Percentiles rank a stretch among this genome's conserved stretches.
Evolutionary conservation across 2,329 filamentous ascomycete genomes (phyloP).

Genomic region (Cercospora nicotianae): DNA sequence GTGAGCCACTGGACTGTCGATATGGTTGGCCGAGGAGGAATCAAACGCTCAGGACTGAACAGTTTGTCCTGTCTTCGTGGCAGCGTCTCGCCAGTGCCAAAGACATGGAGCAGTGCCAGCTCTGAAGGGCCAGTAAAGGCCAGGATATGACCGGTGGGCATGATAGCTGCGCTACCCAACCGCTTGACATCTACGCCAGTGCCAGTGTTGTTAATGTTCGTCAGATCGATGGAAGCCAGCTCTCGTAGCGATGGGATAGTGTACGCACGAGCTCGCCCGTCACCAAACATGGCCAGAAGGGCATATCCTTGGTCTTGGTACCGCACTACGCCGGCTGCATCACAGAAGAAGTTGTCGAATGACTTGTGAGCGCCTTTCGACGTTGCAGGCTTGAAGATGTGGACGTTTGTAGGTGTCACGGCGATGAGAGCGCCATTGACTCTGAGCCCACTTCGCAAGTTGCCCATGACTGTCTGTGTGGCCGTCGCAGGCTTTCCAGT

Average conservation of each 20-base stretch:
- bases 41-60: constrained; percentile 70
- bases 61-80: constrained; percentile 65
- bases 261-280: constrained; percentile 75
- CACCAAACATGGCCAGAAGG: constrained; percentile 80
- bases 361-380: constrained; percentile 89
- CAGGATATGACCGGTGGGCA: constrained; percentile 76
- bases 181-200: constrained; percentile 67
- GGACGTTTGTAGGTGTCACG: constrained; percentile 71
- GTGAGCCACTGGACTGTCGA: constrained; percentile 96
- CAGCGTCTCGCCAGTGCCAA: constrained; percentile 70
- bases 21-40: constrained; percentile 85
- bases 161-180: constrained; percentile 69
- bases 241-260: constrained; percentile 88
- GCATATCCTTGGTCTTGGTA: constrained; percentile 72
- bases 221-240: constrained; percentile 66
- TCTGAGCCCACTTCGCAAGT: constrained; percentile 70
- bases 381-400: constrained; percentile 81
- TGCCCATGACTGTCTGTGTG: constrained; percentile 71
- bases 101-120: constrained; percentile 77
- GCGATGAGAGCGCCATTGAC: constrained; percentile 79
- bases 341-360: constrained; percentile 81
- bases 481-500: constrained; percentile 75
- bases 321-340: constrained; percentile 74
- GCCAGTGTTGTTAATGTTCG: constrained; percentile 48
- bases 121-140: constrained; percentile 89